Evolutionary conservation across 192 early-diverging fungal genomes (phyloP).

Genomic region (Coemansia sp.): DNA sequence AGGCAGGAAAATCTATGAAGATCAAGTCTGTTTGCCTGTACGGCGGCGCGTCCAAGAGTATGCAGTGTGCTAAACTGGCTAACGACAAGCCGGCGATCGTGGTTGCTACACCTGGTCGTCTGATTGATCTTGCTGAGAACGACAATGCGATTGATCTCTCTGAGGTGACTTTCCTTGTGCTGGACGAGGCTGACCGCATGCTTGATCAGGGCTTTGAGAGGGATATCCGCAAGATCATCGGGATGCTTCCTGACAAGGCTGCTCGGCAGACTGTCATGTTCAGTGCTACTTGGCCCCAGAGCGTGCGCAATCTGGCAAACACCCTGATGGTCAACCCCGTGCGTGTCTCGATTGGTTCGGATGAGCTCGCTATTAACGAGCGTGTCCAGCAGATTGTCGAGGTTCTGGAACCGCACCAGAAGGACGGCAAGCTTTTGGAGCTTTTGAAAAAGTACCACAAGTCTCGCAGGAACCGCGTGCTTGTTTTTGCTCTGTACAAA

Average conservation of each 20-base stretch:
- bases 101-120: conserved; percentile 94
- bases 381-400: conserved; percentile 88
- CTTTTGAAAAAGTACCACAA: conserved; percentile 85
- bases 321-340: conserved; percentile 81
- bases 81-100: conserved; percentile 59
- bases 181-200: conserved; percentile 99
- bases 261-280: conserved; percentile 94
- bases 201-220: conserved; percentile 93
- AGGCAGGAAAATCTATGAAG: conserved; percentile 65
- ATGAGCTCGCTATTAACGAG: conserved; percentile 83
- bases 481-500: conserved; percentile 96
- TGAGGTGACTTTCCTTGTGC: conserved; percentile 81
- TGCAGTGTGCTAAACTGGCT: conserved; percentile 22
- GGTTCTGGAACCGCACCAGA: conserved; percentile 76
- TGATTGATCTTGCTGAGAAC: conserved; percentile 87
- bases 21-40: conserved; percentile 79
- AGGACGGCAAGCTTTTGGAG: conserved; percentile 72
- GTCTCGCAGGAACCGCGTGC: conserved; percentile 78
- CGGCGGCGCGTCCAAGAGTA: conserved; percentile 83
- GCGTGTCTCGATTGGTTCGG: conserved; percentile 81
- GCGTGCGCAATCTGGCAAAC: conserved; percentile 81
- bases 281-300: conserved; percentile 92
- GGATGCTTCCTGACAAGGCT: conserved; percentile 65
- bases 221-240: conserved; percentile 83
- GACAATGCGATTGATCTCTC: conserved; percentile 76